Evolutionary conservation across 164 flowering plant species (phyloP).

Genomic region (Dillenia turbinata): DNA sequence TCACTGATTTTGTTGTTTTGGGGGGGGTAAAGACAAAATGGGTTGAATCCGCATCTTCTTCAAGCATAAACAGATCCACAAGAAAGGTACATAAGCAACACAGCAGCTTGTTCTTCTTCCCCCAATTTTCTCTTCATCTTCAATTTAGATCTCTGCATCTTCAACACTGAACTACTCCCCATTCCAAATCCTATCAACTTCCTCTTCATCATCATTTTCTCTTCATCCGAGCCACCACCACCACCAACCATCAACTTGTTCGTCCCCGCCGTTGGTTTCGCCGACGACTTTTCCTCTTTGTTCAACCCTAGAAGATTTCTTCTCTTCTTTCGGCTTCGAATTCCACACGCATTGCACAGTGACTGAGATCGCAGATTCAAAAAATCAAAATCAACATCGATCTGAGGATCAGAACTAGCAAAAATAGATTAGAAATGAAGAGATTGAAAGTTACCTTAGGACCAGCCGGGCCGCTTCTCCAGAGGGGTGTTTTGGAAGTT

Average conservation of each 20-base stretch:
- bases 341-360: conserved; percentile 92
- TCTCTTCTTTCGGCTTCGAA: conserved; percentile 77
- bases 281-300: conserved; percentile 33
- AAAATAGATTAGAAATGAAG: not conserved
- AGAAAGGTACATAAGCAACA: conserved; percentile 65
- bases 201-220: conserved; percentile 17
- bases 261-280: conserved; percentile 3
- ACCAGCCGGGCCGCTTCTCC: conserved; percentile 84
- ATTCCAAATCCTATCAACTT: conserved; percentile 32
- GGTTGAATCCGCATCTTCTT: not conserved
- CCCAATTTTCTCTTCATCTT: conserved; percentile 42
- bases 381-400: conserved; percentile 5
- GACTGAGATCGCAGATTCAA: conserved; percentile 36
- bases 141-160: conserved; percentile 37
- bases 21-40: too few species aligned
- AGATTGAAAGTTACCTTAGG: conserved; percentile 46
- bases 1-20: too few species aligned
- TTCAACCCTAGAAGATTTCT: conserved; percentile 44
- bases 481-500: conserved; percentile 73
- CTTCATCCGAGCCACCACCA: not conserved
- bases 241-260: not conserved
- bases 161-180: conserved; percentile 17
- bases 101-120: conserved; percentile 78
- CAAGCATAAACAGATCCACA: conserved; percentile 55
- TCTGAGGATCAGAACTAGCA: not conserved